Base-by-base conservation (phyloP, 208 protist genomes). In the Herpetomonas samuelpessoai region DNA sequence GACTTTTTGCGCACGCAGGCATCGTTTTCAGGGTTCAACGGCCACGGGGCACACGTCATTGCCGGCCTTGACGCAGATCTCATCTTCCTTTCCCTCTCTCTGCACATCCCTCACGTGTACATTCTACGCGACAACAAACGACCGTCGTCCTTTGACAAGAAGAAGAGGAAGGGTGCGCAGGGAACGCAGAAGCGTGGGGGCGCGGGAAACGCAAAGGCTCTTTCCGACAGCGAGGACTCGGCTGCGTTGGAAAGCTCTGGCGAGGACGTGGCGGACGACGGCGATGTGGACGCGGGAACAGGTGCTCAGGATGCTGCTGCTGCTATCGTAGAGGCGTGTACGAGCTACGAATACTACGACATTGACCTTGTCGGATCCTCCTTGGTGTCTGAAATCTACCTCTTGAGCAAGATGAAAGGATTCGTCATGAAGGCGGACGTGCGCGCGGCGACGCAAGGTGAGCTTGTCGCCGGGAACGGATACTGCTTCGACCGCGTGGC, bases 21-120 rank as follows among this genome's bases (percentile, higher is more conserved):
- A 12, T 83, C 76, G 12, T 87, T 92, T 56, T 31, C 78, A 2
- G 81, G 83, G 2, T 89, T 87, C 21, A 81, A 82, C 53, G 73
- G 76, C 24, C 76, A 90, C 18, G 94, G 88, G 18, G 61, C 71
- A 4, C 98, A 99, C 77, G 90, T 94, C 21, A 83, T 99, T n/a
- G 98, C 97, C 50, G 98, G 98, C 22, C 78, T 99, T 7, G 98
- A 99, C 73, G 98, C 98, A 0, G 98, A 99, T 76, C 78, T 99
- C 16, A 99, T 99, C 62, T 98, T 99, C 80, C 82, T 99, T 18
- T 69, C 88, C 2, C 82, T 99, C 0, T 93, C 86, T 48, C 63
- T 95, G 16, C 97, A 99, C 68, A 96, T 98, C 68, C 84, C 94
- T 2, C 67, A 96, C 57, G 92, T 99, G 38, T 72, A 79, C 29